These are phyloP conservation scores for Gentiana macrophylla DNA, from an alignment of 257 asterid species.

Conservation along the genomic window DNA sequence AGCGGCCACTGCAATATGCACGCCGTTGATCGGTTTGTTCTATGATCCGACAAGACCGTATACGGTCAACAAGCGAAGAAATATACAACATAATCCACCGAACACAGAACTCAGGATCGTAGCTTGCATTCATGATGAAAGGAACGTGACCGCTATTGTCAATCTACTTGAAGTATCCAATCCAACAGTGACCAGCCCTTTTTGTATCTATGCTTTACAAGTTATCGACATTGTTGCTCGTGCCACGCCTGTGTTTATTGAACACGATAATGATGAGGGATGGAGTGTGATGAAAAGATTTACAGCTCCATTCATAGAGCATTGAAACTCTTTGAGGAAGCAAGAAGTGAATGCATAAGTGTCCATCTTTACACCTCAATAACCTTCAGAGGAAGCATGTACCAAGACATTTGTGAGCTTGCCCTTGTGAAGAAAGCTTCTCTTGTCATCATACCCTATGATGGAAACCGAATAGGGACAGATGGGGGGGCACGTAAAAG, in stretches of 20 bases:
- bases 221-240: constrained; percentile 53
- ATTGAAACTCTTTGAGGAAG: constrained; percentile 32
- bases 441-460: constrained; percentile 42
- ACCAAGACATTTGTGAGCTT: constrained; percentile 67
- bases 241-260: constrained; percentile 47
- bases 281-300: constrained; percentile 4
- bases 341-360: constrained; percentile 23
- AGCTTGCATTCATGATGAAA: constrained; percentile 41
- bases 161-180: constrained; percentile 44
- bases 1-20: constrained; percentile 36
- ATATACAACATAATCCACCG: constrained; percentile 30
- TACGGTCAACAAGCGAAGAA: constrained; percentile 52
- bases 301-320: constrained; percentile 38
- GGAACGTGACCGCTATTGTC: constrained; percentile 36
- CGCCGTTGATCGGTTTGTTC: constrained; percentile 42
- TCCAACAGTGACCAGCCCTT: constrained; percentile 32
- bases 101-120: constrained; percentile 51
- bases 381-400: constrained; percentile 44
- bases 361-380: constrained; percentile 42
- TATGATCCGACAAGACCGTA: constrained; percentile 50
- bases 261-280: constrained; percentile 32
- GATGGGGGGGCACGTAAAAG: constrained; percentile 9
- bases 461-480: constrained; percentile 9
- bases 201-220: constrained; percentile 42
- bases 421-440: constrained; percentile 50